Evolutionary conservation across 164 flowering plant genomes (phyloP), one percentile per base, ranked within the genome.

Genomic region (Berberis thunbergii): DNA sequence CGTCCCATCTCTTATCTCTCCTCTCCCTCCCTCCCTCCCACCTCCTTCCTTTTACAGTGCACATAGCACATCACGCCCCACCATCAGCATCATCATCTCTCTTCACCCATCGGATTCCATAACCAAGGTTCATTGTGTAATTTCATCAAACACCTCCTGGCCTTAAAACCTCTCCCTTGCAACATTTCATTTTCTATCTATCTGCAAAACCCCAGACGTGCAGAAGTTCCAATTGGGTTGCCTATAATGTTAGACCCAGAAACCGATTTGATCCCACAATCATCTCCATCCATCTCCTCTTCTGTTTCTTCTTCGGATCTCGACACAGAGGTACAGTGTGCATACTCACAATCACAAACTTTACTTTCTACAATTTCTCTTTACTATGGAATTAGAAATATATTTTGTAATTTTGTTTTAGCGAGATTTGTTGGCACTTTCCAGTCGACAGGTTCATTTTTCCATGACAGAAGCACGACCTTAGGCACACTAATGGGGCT

Each of bases 371-470:
- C 41, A 45, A 6, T 52, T 2, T 57, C 26, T 43, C 8, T 40
- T 43, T 2, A 40, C 8, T 4, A 53, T 41, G 45, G 6, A 1
- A 46, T 64, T 6, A 6, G 46, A 13, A 45, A n/a, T 50, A 7
- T 6, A 9, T 6, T 50, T 4, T 0, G n/a, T 64, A 64, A 54
- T 5, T 44, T 41, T 64, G 55, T 12, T n/a, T 52, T 38, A n/a
- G 26, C 26, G 26, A 26, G 26, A 26, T 26, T 26, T 26, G 26
- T 26, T 26, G 26, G 26, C 26, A 26, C 26, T 26, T 38, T 59
- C 59, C 79, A 89, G 92, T 90, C 94, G 0, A 90, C 97, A 39
- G 94, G 97, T 0, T 90, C 97, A 1, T 90, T 90, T 67, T 90
- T 89, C 81, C 97, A 82, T 50, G 94, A 90, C 69, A 69, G 88